These are phyloP conservation scores for Vigna reflexopilosa DNA, from an alignment of 306 rosid species.

Conservation along the genomic window DNA sequence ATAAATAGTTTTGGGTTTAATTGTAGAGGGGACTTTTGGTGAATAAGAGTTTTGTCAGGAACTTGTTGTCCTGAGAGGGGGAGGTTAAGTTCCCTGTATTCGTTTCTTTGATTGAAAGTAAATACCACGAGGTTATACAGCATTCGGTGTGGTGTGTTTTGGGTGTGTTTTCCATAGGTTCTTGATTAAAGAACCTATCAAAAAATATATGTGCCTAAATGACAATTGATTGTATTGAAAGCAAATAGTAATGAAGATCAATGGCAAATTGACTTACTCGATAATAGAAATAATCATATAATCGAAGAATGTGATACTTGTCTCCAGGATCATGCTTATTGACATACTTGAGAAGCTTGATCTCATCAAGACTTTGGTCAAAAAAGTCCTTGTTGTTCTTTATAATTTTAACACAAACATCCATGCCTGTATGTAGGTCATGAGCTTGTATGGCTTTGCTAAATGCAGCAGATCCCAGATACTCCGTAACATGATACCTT, in stretches of 20 bases:
- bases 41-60: too few species aligned
- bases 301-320: conserved; percentile 85
- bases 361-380: conserved; percentile 95
- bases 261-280: conserved; percentile 62
- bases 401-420: conserved; percentile 88
- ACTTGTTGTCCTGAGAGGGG: too few species aligned
- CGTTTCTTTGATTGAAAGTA: too few species aligned
- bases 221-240: conserved; percentile 6
- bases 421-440: conserved; percentile 91
- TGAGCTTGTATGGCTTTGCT: conserved; percentile 96
- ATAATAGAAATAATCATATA: conserved; percentile 88
- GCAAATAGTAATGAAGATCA: conserved; percentile 3
- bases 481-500: conserved; percentile 88
- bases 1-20: too few species aligned
- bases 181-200: too few species aligned
- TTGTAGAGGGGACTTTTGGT: too few species aligned
- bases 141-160: too few species aligned
- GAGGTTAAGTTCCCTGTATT: too few species aligned
- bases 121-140: too few species aligned
- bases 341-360: conserved; percentile 91
- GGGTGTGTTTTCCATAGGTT: too few species aligned
- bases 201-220: neutral
- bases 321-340: conserved; percentile 90
- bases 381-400: conserved; percentile 96
- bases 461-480: conserved; percentile 92